Base-by-base conservation (phyloP, 345 rosid species). In the Viola odorata region DNA sequence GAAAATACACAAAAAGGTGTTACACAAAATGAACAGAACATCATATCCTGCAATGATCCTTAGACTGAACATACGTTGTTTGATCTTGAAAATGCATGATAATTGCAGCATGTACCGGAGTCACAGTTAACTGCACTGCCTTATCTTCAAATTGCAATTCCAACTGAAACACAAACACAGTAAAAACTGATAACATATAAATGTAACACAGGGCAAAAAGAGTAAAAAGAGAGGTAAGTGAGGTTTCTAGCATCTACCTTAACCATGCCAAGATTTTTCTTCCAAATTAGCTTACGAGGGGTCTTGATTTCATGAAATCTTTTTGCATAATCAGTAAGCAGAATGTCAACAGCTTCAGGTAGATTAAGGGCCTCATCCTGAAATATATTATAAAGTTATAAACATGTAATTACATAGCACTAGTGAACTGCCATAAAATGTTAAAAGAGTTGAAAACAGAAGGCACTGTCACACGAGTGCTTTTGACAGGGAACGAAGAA, bases 221-320 rank as follows among this genome's bases (percentile, higher is more conserved):
- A 50, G 36, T 36, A 5, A 15, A 3, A 23, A 23, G 32, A 23
- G 32, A 23, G 32, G 32, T 23, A 23, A 60, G 5, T 23, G 52
- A 61, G 53, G 61, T 17, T 50, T 12, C 16, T 45, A 61, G 70
- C 60, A 71, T 7, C 77, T 57, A 88, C 99, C 97, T 88, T 88
- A 69, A 94, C 97, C 37, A 82, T 78, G 68, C 99, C 99, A 47
- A 94, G 91, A 81, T 88, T 87, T 82, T 94, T 90, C 90, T 86
- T 90, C 99, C 99, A 94, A 39, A 84, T 80, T 59, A 90, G 84
- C 72, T 90, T 94, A 48, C 95, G 95, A 68, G 99, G 99, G 65
- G 96, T 90, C 79, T 90, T 94, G 74, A 90, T 82, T 81, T 86
- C 80, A 23, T 85, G 85, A 73, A 79, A 94, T 67, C 84, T 75